Evolutionary conservation across 345 rosid genomes (phyloP).

Genomic region (Syzygium aromaticum): DNA sequence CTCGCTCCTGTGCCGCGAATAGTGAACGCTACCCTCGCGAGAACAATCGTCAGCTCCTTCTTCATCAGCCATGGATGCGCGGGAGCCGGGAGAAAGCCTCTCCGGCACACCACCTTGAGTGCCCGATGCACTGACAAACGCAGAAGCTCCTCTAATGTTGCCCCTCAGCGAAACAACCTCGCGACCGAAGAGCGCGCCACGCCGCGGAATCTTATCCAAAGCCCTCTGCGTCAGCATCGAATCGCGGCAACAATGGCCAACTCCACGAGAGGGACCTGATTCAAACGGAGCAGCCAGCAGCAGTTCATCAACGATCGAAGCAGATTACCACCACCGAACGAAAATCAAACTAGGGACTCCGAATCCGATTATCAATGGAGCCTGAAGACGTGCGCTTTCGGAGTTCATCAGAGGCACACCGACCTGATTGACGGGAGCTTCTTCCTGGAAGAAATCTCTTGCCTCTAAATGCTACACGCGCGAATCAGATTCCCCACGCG

Average conservation of each 20-base stretch:
- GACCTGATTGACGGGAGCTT: background rate
- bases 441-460: background rate
- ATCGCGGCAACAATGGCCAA: background rate
- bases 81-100: background rate
- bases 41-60: background rate
- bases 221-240: conserved; percentile 2
- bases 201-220: conserved; percentile 5
- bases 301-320: background rate
- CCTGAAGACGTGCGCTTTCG: background rate
- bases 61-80: background rate
- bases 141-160: background rate
- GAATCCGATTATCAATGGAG: background rate
- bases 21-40: background rate
- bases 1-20: background rate
- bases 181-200: background rate
- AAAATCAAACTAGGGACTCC: background rate
- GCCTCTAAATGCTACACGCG: too few relatives aligned
- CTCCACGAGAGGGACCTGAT: background rate
- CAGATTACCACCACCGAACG: background rate
- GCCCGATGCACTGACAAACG: background rate
- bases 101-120: background rate
- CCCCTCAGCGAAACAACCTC: background rate
- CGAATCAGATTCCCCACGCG: background rate
- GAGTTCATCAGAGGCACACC: background rate
- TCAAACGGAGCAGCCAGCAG: background rate